Evolutionary conservation across 2,329 filamentous ascomycete species (phyloP).

Genomic region (Cercospora nicotianae): DNA sequence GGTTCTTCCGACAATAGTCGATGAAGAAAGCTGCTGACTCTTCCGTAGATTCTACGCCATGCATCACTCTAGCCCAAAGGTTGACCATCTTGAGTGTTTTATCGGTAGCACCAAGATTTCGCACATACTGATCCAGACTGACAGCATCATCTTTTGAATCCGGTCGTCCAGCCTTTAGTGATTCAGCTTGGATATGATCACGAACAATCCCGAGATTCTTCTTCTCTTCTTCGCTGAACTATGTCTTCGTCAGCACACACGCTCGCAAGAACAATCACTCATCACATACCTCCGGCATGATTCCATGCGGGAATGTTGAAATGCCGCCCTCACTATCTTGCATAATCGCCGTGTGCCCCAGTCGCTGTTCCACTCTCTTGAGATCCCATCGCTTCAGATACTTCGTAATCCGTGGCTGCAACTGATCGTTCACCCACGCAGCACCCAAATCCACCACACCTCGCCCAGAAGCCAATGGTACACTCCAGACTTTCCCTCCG

Average conservation of each 20-base stretch:
- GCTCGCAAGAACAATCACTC: neutral
- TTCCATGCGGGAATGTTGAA: constrained; percentile 32
- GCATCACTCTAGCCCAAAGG: constrained; percentile 52
- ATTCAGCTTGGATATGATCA: constrained; percentile 40
- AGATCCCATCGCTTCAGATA: constrained; percentile 2
- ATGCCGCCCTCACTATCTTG: neutral
- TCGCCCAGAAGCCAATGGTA: constrained; percentile 5
- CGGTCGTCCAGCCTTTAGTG: constrained; percentile 36
- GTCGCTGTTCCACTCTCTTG: constrained; percentile 5
- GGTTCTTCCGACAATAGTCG: constrained; percentile 55
- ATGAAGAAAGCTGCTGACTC: constrained; percentile 56
- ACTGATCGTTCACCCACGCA: constrained; percentile 60
- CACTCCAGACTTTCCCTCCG: constrained; percentile 29
- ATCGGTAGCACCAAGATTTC: constrained; percentile 34
- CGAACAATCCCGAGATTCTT: constrained; percentile 37
- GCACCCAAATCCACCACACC: constrained; percentile 55
- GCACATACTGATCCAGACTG: constrained; percentile 43
- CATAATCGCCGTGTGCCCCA: constrained; percentile 6
- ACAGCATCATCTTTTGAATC: constrained; percentile 38
- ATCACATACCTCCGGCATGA: constrained; percentile 1
- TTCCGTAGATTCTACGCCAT: constrained; percentile 51
- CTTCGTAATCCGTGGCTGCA: constrained; percentile 43
- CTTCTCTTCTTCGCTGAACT: constrained; percentile 21
- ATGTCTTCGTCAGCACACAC: neutral
- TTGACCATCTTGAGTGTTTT: constrained; percentile 41